Evolutionary conservation across 2,329 filamentous ascomycete genomes (phyloP).

Genomic region (Cladosporium sp.): DNA sequence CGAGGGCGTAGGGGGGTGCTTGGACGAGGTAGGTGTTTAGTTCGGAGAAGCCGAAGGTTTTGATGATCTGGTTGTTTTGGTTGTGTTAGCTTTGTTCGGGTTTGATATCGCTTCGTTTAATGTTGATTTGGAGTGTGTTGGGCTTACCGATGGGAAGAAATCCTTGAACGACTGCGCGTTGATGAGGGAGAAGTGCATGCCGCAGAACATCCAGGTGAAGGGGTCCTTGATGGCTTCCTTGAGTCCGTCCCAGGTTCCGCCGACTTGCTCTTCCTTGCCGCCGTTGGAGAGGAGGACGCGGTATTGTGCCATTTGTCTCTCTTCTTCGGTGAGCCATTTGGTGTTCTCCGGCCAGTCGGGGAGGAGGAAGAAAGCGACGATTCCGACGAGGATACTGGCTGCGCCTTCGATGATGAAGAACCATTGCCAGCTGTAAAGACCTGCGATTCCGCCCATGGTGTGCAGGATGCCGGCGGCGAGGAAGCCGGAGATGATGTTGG

Average conservation of each 20-base stretch:
- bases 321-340: constrained; percentile 47
- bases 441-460: constrained; percentile 36
- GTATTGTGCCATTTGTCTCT: constrained; percentile 47
- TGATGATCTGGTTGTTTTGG: constrained; percentile 47
- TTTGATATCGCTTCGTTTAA: too few species aligned
- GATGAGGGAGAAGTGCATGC: constrained; percentile 37
- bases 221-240: constrained; percentile 33
- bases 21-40: constrained; percentile 47
- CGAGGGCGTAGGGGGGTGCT: constrained; percentile 36
- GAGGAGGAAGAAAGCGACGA: constrained; percentile 50
- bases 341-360: constrained; percentile 52
- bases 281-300: constrained; percentile 28
- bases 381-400: constrained; percentile 50
- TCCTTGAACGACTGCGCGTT: constrained; percentile 31
- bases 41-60: constrained; percentile 66
- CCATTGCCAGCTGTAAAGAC: constrained; percentile 25
- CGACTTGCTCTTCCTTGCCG: constrained; percentile 35
- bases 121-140: too few species aligned
- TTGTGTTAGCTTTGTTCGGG: background rate
- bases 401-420: constrained; percentile 48
- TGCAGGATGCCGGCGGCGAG: constrained; percentile 43
- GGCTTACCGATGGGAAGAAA: constrained; percentile 28
- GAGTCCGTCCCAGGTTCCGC: constrained; percentile 33
- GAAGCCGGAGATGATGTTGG: constrained; percentile 43
- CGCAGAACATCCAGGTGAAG: constrained; percentile 38